Base-by-base conservation (phyloP, 2,329 filamentous ascomycete species). In the Stemphylium beticola region DNA sequence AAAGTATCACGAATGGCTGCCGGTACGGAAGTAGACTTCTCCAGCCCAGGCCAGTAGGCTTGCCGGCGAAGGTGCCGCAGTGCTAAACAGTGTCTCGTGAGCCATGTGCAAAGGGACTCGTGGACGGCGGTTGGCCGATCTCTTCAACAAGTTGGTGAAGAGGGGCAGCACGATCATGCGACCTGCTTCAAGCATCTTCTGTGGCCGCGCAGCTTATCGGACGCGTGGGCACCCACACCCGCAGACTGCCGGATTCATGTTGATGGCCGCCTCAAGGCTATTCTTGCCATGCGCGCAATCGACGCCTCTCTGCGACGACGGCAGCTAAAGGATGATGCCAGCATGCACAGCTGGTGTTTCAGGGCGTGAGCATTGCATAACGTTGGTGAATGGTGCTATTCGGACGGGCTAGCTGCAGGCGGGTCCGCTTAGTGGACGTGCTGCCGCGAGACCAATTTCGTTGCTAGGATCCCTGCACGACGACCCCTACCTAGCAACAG, bases 391-490 rank as follows among this genome's bases (percentile, higher is more conserved):
- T 60, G 65, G 58, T 62, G 61, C 60, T 59, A 58, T 67, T 67
- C 65, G 64, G 36, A 61, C 67, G 52, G 62, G 51, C 62, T 68
- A 65, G 39, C 54, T 58, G 56, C 57, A 46, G 62, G 64, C 69
- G 71, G 68, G 64, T 62, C 68, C 64, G 67, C 62, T 51, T 61
- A 67, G 61, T 65, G 69, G 64, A 60, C 65, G 61, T 67, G 64
- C 65, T 64, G 64, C 71, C 66, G 63, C 62, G 49, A 60, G 52
- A 60, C 64, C 63, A 73, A 75, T 74, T 71, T 72, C 70, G 65
- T 52, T 65, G 60, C 57, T 49, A 39, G 51, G 54, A 65, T 64
- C 69, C 68, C 63, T 70, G 69, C 66, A 39, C 32, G 45, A 12
- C 33, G 43, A 61, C 66, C 65, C 55, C 60, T 49, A 66, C 72